phyloP scores from a whole-genome alignment of 495 filamentous ascomycete species.

The Physcia stellaris region DNA sequence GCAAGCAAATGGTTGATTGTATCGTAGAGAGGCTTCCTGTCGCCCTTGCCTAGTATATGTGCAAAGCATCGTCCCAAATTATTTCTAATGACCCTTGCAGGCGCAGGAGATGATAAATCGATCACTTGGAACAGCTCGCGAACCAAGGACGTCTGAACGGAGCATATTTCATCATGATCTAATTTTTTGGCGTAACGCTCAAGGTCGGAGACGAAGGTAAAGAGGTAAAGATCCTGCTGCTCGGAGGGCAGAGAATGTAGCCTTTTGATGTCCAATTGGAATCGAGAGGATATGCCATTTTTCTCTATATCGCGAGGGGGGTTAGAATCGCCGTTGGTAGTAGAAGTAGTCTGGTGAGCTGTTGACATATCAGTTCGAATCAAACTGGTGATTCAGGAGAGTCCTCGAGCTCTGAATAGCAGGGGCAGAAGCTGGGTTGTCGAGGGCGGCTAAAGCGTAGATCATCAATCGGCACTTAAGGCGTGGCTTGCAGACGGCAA shows the following conservation, averaged over 20 bases:
- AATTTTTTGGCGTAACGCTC: constrained; percentile 66
- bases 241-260: constrained; percentile 83
- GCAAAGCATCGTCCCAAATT: constrained; percentile 75
- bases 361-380: too few species aligned
- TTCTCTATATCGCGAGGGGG: background rate
- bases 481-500: too few species aligned
- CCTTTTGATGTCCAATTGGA: constrained; percentile 73
- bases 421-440: too few species aligned
- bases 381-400: too few species aligned
- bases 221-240: constrained; percentile 87
- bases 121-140: constrained; percentile 85
- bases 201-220: constrained; percentile 77
- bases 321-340: constrained; percentile 6
- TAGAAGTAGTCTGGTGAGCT: constrained; percentile 2
- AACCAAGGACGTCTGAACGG: constrained; percentile 79
- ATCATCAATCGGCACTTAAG: too few species aligned
- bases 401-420: too few species aligned
- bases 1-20: constrained; percentile 77
- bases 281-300: constrained; percentile 2
- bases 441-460: too few species aligned
- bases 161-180: constrained; percentile 61
- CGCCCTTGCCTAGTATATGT: constrained; percentile 73
- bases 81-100: constrained; percentile 80
- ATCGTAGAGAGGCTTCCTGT: constrained; percentile 85
- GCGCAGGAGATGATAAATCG: constrained; percentile 67